Percentiles rank a stretch among this genome's conserved stretches.
phyloP scores from a whole-genome alignment of 768 basidiomycete genomes.

The Naganishia vishniacii region DNA sequence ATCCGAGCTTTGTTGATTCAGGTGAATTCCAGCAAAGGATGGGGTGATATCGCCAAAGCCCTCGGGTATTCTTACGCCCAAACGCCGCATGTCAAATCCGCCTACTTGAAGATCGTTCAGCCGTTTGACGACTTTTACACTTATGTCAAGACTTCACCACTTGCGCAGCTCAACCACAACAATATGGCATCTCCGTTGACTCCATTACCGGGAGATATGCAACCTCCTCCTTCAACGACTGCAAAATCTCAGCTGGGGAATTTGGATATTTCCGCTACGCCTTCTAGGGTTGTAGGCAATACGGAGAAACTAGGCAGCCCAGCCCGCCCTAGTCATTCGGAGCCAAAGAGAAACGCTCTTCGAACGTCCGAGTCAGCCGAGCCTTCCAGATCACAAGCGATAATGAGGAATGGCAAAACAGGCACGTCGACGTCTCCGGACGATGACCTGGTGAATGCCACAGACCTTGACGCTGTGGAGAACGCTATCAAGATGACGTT shows the following conservation, averaged over 20 bases:
- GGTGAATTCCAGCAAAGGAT: conserved; percentile 78
- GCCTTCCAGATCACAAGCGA: not conserved
- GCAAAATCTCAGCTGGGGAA: not conserved
- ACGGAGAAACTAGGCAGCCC: conserved; percentile 9
- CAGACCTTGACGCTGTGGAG: conserved; percentile 5
- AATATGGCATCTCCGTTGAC: conserved; percentile 7
- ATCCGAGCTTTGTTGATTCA: no score
- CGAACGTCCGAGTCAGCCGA: not conserved
- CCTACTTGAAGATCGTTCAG: conserved; percentile 82
- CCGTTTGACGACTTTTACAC: conserved; percentile 92
- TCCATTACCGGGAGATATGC: not conserved
- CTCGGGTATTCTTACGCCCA: conserved; percentile 77
- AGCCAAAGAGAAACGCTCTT: not conserved
- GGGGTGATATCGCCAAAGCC: conserved; percentile 76
- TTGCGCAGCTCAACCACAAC: not conserved
- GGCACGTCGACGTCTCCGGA: not conserved
- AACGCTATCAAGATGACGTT: not conserved
- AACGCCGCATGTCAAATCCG: conserved; percentile 79
- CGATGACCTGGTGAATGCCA: not conserved
- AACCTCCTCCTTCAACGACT: conserved; percentile 6
- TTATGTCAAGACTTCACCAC: conserved; percentile 53
- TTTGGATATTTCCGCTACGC: conserved; percentile 4
- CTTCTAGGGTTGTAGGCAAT: conserved; percentile 7
- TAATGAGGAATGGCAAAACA: not conserved
- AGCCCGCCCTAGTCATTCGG: not conserved